These are phyloP conservation scores for Psilocybe sp. DNA, from an alignment of 768 basidiomycete genomes.

Conservation along the genomic window DNA sequence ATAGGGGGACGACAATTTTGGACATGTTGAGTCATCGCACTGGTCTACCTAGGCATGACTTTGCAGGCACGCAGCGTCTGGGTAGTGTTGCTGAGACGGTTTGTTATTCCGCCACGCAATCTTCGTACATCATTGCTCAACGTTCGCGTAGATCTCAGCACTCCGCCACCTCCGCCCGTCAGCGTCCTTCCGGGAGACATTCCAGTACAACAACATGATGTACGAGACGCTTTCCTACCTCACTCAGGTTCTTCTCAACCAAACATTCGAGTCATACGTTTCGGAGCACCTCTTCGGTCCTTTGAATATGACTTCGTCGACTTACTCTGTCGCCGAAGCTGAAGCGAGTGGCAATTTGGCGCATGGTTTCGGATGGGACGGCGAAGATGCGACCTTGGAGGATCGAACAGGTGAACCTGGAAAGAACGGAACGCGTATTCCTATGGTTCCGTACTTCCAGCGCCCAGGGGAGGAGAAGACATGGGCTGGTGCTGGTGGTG, in stretches of 20 bases:
- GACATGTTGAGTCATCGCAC: slow-evolving; percentile 44
- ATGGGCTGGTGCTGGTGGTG: slow-evolving; percentile 41
- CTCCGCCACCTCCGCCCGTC: slow-evolving; percentile 37
- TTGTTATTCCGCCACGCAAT: neutral
- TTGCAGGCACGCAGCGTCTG: slow-evolving; percentile 24
- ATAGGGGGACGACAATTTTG: slow-evolving; percentile 30
- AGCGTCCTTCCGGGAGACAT: slow-evolving; percentile 36
- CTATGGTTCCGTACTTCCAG: slow-evolving; percentile 37
- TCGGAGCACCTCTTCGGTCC: slow-evolving; percentile 34
- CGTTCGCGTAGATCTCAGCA: slow-evolving; percentile 27
- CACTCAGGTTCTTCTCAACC: slow-evolving; percentile 33
- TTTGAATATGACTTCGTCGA: slow-evolving; percentile 36
- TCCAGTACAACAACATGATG: slow-evolving; percentile 48
- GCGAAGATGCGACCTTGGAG: slow-evolving; percentile 25
- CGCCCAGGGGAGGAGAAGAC: slow-evolving; percentile 36
- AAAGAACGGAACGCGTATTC: slow-evolving; percentile 28
- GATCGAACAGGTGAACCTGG: neutral
- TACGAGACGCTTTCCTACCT: slow-evolving; percentile 40
- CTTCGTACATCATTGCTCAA: neutral
- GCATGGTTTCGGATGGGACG: slow-evolving; percentile 32
- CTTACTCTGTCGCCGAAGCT: slow-evolving; percentile 36
- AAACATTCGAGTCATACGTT: slow-evolving; percentile 38
- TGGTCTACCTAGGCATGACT: slow-evolving; percentile 44
- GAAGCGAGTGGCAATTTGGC: slow-evolving; percentile 30
- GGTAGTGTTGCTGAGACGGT: slow-evolving; percentile 37